These are phyloP conservation scores for Cucumis melo DNA, from an alignment of 306 rosid species.

Conservation along the genomic window DNA sequence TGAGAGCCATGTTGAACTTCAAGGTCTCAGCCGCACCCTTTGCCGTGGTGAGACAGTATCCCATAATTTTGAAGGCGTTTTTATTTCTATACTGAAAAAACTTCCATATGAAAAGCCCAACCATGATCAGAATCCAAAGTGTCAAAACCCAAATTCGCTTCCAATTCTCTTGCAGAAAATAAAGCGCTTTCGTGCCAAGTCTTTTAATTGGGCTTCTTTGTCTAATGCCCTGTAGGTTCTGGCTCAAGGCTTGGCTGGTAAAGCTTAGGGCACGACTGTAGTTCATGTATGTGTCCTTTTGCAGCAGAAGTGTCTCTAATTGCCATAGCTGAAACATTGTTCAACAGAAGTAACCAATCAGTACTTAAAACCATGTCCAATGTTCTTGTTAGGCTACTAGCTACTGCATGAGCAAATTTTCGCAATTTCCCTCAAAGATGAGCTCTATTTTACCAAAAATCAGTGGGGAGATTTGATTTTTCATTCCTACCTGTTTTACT, in stretches of 20 bases:
- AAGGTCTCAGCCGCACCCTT: conserved; percentile 92
- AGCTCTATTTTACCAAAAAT: background rate
- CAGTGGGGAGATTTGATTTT: too few relatives aligned
- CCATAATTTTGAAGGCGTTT: conserved; percentile 52
- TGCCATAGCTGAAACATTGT: conserved; percentile 77
- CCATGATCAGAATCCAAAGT: conserved; percentile 64
- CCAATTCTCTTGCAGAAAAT: conserved; percentile 84
- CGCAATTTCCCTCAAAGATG: background rate
- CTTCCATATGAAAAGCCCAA: conserved; percentile 76
- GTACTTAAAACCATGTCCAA: background rate
- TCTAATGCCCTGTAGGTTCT: conserved; percentile 79
- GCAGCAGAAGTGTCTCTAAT: conserved; percentile 83
- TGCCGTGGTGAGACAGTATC: conserved; percentile 80
- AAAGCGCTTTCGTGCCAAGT: conserved; percentile 43
- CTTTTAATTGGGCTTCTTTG: conserved; percentile 48
- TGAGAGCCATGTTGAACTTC: conserved; percentile 93
- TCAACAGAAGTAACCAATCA: background rate
- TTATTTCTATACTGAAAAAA: conserved; percentile 55
- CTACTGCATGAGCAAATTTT: background rate
- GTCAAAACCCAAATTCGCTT: conserved; percentile 74
- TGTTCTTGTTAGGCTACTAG: background rate
- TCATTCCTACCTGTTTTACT: too few relatives aligned
- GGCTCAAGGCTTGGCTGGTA: conserved; percentile 97
- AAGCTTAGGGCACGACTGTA: conserved; percentile 96
- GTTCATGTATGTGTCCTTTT: conserved; percentile 87